Conservation (phyloP, 2,329 filamentous ascomycete genomes). For the Ustilaginoidea virens region DNA sequence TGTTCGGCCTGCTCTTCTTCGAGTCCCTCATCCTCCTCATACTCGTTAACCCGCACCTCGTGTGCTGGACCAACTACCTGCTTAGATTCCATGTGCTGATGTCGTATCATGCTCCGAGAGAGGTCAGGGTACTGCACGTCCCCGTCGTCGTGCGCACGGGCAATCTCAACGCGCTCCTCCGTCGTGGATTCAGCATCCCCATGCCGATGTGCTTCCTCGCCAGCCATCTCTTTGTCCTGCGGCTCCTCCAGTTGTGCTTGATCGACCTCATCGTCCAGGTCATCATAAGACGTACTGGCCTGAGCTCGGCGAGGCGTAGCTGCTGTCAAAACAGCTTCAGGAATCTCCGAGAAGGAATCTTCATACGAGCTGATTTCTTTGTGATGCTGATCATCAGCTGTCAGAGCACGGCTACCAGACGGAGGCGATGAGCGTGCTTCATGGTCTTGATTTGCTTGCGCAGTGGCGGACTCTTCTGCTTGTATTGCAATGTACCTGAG, state of each 20-base stretch:
- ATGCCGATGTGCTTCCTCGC: background rate
- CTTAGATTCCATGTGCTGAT: background rate
- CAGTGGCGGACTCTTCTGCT: constrained; percentile 6
- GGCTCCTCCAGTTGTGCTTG: background rate
- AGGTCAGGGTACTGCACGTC: background rate
- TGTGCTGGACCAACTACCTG: background rate
- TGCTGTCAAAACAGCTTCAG: constrained; percentile 31
- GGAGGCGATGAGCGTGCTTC: constrained; percentile 2
- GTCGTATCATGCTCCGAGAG: background rate
- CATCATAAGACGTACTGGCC: constrained; percentile 2
- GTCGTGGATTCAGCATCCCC: background rate
- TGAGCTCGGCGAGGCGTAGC: constrained; percentile 25
- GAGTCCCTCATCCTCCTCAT: constrained; percentile 2
- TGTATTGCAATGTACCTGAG: constrained; percentile 14
- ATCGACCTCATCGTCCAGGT: constrained; percentile 1
- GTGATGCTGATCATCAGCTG: constrained; percentile 8
- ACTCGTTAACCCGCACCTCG: constrained; percentile 1
- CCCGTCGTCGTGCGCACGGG: background rate
- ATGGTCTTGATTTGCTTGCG: constrained; percentile 1
- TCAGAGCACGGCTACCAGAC: constrained; percentile 2
- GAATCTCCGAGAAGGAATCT: constrained; percentile 43
- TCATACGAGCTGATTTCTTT: constrained; percentile 26
- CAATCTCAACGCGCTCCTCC: background rate
- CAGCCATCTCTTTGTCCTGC: background rate
- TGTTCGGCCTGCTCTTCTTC: constrained; percentile 4